phyloP scores from a whole-genome alignment of 139 green algal species.

The Auxenochlorella pyrenoidosa region DNA sequence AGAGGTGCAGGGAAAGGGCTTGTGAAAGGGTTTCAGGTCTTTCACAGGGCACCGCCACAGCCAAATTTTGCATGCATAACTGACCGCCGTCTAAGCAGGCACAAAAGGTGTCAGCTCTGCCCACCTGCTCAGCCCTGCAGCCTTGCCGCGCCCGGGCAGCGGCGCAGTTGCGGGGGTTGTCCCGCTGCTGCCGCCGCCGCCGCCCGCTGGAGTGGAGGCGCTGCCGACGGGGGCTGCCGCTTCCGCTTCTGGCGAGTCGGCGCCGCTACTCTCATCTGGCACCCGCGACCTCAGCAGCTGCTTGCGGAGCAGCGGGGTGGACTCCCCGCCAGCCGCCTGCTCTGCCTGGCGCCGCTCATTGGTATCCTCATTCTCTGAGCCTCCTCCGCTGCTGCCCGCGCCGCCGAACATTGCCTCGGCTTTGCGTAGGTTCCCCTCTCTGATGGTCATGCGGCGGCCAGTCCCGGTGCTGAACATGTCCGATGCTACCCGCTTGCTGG shows the following conservation, averaged over 20 bases:
- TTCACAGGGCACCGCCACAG: too few relatives aligned
- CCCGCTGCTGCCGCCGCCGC: neutral
- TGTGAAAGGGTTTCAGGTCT: too few relatives aligned
- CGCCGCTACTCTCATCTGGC: too few relatives aligned
- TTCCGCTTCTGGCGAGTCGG: neutral
- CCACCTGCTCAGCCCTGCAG: slow-evolving; percentile 3
- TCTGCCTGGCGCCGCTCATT: slow-evolving; percentile 5
- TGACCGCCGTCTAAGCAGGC: too few relatives aligned
- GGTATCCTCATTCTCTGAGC: neutral
- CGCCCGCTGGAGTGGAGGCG: neutral
- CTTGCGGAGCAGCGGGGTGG: slow-evolving; percentile 23
- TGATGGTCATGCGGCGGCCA: neutral
- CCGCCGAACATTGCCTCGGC: neutral
- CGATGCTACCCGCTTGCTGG: neutral
- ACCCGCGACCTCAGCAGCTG: neutral
- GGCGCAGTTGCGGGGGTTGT: slow-evolving; percentile 15
- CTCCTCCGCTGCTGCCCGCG: neutral
- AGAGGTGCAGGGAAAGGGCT: neutral
- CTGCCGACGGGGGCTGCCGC: neutral
- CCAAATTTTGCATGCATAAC: too few relatives aligned
- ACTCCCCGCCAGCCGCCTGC: neutral
- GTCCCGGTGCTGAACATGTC: neutral
- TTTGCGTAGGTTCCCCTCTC: neutral
- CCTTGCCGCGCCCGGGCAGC: neutral
- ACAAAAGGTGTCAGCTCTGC: neutral